phyloP scores from a whole-genome alignment of 176 grass and related monocot genomes.

The Coix lacrymajobi region DNA sequence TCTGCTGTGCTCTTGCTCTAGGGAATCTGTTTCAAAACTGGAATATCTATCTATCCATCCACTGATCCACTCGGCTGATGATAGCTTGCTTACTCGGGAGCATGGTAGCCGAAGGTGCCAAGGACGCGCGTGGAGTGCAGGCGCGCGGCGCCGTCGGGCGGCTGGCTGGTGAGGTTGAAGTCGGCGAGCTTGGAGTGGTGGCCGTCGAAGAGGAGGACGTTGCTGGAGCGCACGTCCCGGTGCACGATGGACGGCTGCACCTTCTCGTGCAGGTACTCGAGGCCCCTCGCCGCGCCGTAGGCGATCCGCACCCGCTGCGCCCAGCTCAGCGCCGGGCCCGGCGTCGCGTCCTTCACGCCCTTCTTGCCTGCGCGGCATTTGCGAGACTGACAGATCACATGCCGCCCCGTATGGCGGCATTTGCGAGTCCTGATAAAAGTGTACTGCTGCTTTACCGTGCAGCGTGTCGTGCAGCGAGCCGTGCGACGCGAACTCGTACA shows the following conservation, averaged over 20 bases:
- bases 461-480: slow-evolving; percentile 51
- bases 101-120: slow-evolving; percentile 60
- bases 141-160: slow-evolving; percentile 37
- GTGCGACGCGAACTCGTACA: slow-evolving; percentile 42
- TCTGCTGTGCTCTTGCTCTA: neutral
- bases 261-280: slow-evolving; percentile 66
- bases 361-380: slow-evolving; percentile 34
- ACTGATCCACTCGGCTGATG: too few relatives aligned
- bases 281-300: slow-evolving; percentile 47
- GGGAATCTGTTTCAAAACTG: too few relatives aligned
- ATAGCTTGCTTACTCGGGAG: slow-evolving; percentile 37
- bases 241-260: slow-evolving; percentile 51
- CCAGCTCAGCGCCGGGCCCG: slow-evolving; percentile 44
- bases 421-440: too few relatives aligned
- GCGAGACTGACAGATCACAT: neutral
- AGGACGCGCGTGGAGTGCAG: slow-evolving; percentile 56
- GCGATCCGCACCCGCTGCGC: slow-evolving; percentile 43
- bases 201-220: slow-evolving; percentile 52
- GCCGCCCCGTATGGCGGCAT: neutral
- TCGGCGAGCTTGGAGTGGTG: slow-evolving; percentile 52
- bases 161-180: slow-evolving; percentile 48
- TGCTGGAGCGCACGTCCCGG: slow-evolving; percentile 58
- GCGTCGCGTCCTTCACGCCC: slow-evolving; percentile 46
- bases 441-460: slow-evolving; percentile 26
- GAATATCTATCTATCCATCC: too few relatives aligned